Evolutionary conservation across 176 grass and related monocot species (phyloP).

Genomic region (Metroxylon sagu): DNA sequence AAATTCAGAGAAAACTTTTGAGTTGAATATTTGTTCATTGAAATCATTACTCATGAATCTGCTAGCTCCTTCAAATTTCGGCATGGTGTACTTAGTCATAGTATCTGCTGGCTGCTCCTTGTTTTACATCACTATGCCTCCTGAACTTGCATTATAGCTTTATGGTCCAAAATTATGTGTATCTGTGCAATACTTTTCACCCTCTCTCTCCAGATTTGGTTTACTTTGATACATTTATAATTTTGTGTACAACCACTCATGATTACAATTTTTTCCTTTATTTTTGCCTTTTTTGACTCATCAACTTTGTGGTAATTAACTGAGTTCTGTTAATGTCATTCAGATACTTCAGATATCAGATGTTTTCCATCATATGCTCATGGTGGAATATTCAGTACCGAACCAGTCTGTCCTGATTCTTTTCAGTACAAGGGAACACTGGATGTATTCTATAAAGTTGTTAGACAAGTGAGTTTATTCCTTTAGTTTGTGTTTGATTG

Average conservation of each 20-base stretch:
- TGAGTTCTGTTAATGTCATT: conserved; percentile 10
- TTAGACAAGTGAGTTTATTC: conserved; percentile 52
- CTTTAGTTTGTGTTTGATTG: neutral
- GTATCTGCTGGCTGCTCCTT: too few relatives aligned
- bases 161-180: too few relatives aligned
- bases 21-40: too few relatives aligned
- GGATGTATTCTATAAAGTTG: conserved; percentile 87
- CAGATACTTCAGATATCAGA: conserved; percentile 74
- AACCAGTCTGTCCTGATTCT: conserved; percentile 74
- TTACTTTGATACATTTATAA: neutral
- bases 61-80: too few relatives aligned
- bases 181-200: too few relatives aligned
- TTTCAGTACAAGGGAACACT: conserved; percentile 93
- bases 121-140: too few relatives aligned
- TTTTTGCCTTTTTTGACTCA: neutral
- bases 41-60: too few relatives aligned
- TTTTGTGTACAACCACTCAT: neutral
- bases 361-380: conserved; percentile 80
- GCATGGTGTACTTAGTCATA: too few relatives aligned
- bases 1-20: too few relatives aligned
- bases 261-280: neutral
- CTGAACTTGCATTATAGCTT: too few relatives aligned
- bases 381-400: conserved; percentile 54
- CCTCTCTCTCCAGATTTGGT: too few relatives aligned
- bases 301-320: conserved; percentile 1